Base-by-base conservation (phyloP, 2,329 filamentous ascomycete species). In the Neocucurbitaria cava region DNA sequence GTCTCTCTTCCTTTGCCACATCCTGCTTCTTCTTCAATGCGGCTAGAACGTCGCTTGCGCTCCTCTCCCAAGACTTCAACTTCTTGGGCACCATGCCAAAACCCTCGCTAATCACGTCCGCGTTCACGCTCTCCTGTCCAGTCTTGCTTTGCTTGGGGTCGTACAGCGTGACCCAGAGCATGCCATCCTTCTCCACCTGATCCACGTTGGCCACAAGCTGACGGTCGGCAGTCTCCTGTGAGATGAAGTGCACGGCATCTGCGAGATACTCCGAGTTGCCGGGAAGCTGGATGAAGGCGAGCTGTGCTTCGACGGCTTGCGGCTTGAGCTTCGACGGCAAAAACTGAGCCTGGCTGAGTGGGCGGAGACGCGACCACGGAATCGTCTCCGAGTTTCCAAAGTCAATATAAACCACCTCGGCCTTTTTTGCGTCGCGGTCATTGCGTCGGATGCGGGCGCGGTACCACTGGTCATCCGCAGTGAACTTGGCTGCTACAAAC, bases 361-460 rank as follows among this genome's bases (percentile, higher is more conserved):
- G 83, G 24, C 95, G 90, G 39, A 99, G 86, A 63, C 86, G 84
- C 21, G 87, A 85, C 92, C 94, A 99, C 0, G 93, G 86, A 52
- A 96, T 83, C 71, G 88, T 89, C 78, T 99, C 95, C 50, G 86
- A 89, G 83, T 99, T 99, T 68, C 95, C 95, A 77, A 96, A 99
- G 80, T 99, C 95, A 59, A 99, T 87, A 78, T 96, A 99, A 41
- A 96, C 80, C 23, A 99, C 89, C 77, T 99, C 95, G 21, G 92
- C 89, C 66, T 90, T 87, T 83, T 84, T 92, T 69, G 88, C 89
- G 8, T 93, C 85, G 58, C 95, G 92, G 79, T 99, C 95, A 77
- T 98, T 97, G 73, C 93, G 88, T 58, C 93, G 89, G 58, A 99
- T 87, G 58, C 89, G 89, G 28, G 91, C 95, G 58, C 95, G 91